These are phyloP conservation scores for Xylaria sp. DNA, from an alignment of 2,329 filamentous ascomycete genomes.

Conservation along the genomic window DNA sequence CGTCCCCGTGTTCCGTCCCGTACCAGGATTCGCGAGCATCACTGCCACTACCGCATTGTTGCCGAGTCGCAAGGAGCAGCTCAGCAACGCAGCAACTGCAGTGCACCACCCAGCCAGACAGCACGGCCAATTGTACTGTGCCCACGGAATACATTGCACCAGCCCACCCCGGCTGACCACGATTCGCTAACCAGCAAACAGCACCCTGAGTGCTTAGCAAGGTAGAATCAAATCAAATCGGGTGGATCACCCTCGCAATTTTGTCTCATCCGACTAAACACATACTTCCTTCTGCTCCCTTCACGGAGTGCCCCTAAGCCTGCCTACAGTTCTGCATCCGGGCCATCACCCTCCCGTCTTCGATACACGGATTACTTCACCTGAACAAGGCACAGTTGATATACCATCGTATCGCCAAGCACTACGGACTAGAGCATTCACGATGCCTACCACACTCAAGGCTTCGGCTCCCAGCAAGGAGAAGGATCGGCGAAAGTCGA, in stretches of 20 bases:
- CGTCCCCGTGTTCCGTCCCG: neutral
- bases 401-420: constrained; percentile 16
- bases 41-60: constrained; percentile 7
- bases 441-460: constrained; percentile 37
- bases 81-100: neutral
- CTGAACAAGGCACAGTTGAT: constrained; percentile 12
- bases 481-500: constrained; percentile 43
- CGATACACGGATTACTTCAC: constrained; percentile 7
- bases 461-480: constrained; percentile 36
- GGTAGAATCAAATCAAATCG: constrained; percentile 19
- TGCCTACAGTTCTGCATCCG: constrained; percentile 2
- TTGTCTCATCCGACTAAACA: constrained; percentile 23
- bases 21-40: constrained; percentile 9
- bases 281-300: constrained; percentile 6
- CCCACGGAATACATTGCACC: constrained; percentile 6
- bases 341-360: constrained; percentile 15
- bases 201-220: constrained; percentile 11
- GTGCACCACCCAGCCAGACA: constrained; percentile 8
- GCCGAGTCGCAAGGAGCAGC: neutral
- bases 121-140: constrained; percentile 7
- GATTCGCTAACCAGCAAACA: constrained; percentile 16
- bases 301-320: constrained; percentile 12
- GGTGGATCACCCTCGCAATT: constrained; percentile 26
- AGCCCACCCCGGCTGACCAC: constrained; percentile 12
- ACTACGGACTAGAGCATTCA: constrained; percentile 10